A percentile compares a stretch with the other conserved stretches of the same genome.
Evolutionary conservation across 2,329 filamentous ascomycete genomes (phyloP).

Genomic region (Fragosphaeria purpurea): DNA sequence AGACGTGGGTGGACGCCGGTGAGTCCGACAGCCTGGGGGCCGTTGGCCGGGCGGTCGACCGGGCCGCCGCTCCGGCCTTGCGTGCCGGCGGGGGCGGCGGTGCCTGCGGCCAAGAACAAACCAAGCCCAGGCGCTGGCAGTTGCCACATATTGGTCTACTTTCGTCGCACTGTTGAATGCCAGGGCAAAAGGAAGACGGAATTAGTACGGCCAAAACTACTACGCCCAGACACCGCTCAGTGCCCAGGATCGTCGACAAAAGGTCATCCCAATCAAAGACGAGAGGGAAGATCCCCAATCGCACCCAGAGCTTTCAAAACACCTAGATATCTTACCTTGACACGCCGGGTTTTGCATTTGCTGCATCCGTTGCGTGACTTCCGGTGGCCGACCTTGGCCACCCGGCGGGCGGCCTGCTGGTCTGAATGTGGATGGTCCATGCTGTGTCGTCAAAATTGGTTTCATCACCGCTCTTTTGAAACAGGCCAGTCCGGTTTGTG

Average conservation of each 20-base stretch:
- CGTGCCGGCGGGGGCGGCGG: neutral
- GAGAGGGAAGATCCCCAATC: no score
- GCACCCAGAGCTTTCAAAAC: no score
- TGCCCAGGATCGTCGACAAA: no score
- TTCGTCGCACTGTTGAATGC: conserved; percentile 17
- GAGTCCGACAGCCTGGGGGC: no score
- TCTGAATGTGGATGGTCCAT: no score
- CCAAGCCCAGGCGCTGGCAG: conserved; percentile 16
- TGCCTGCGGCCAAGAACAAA: conserved; percentile 14
- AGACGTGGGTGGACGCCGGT: neutral
- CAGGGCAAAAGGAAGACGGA: neutral
- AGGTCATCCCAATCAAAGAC: no score
- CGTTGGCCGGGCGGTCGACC: no score
- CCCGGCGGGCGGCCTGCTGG: neutral
- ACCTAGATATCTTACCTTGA: conserved; percentile 15
- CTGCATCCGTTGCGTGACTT: conserved; percentile 23
- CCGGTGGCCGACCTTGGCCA: conserved; percentile 19
- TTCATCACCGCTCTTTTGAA: no score
- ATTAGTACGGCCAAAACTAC: neutral
- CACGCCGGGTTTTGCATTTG: conserved; percentile 20
- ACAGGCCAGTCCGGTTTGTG: no score
- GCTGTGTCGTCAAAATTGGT: no score
- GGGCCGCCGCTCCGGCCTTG: neutral
- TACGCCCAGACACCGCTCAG: no score
- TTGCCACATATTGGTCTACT: conserved; percentile 16